phyloP scores from a whole-genome alignment of 805 yeast species.

The Helenozyma baotianmanensis region DNA sequence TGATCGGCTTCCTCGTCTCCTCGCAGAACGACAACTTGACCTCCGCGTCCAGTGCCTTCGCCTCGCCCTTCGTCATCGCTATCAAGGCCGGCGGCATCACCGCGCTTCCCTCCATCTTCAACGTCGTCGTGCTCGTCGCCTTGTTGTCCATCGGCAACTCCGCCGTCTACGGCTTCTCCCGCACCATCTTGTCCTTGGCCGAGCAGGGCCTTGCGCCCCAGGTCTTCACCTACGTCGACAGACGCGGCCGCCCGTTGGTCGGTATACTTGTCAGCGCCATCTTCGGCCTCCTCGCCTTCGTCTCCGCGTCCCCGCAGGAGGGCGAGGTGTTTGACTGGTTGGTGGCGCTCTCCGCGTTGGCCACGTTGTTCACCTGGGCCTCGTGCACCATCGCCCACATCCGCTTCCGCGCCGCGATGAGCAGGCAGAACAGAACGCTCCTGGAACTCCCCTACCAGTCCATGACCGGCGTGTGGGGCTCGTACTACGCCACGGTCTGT shows the following conservation, averaged over 20 bases:
- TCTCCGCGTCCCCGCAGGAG: slow-evolving; percentile 36
- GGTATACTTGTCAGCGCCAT: slow-evolving; percentile 32
- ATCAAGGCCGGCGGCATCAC: slow-evolving; percentile 37
- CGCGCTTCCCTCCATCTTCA: slow-evolving; percentile 40
- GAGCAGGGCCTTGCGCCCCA: slow-evolving; percentile 39
- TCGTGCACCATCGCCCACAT: slow-evolving; percentile 38
- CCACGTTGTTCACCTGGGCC: slow-evolving; percentile 41
- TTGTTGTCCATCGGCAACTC: slow-evolving; percentile 41
- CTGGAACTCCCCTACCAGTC: slow-evolving; percentile 53
- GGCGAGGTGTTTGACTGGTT: slow-evolving; percentile 37
- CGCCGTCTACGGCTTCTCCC: slow-evolving; percentile 40
- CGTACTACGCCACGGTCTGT: slow-evolving; percentile 21
- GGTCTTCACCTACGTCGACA: slow-evolving; percentile 32
- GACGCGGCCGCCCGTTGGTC: slow-evolving; percentile 36
- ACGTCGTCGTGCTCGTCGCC: slow-evolving; percentile 38
- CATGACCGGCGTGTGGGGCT: slow-evolving; percentile 39
- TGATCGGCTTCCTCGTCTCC: slow-evolving; percentile 38
- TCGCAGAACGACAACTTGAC: slow-evolving; percentile 23
- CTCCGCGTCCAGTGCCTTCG: slow-evolving; percentile 26
- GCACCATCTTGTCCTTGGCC: slow-evolving; percentile 37
- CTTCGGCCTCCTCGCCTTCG: slow-evolving; percentile 36
- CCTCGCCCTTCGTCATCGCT: slow-evolving; percentile 42
- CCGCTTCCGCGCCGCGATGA: slow-evolving; percentile 38
- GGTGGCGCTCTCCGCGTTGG: slow-evolving; percentile 38
- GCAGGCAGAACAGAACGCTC: slow-evolving; percentile 35